Base-by-base conservation (phyloP, 352 stramenopile genomes). In the Saprolegnia diclina region DNA sequence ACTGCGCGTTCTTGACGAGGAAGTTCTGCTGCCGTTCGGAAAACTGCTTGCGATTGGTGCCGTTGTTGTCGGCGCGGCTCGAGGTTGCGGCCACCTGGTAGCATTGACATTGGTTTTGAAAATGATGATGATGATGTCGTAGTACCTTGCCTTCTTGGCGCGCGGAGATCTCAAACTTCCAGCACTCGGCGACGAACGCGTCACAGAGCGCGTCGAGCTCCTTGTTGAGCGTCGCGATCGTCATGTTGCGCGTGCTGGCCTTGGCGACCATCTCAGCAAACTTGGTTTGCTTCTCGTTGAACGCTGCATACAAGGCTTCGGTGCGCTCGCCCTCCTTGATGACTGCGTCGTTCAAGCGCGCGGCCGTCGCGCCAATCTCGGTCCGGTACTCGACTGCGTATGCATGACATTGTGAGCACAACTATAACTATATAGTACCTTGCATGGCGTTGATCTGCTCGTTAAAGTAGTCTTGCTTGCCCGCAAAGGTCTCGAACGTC, bases 131-230 rank as follows among this genome's bases (percentile, higher is more conserved):
- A n/a, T n/a, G n/a, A n/a, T n/a, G n/a, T n/a, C n/a, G n/a, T n/a
- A n/a, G n/a, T 46, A 69, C 63, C 22, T 69, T 52, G 63, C 63
- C 63, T 69, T 69, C 63, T 38, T 69, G 63, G 5, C 82, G 75
- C 16, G 83, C 81, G 0, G 85, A 94, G 13, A 76, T 94, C 72
- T 94, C 85, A 64, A 94, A 94, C 64, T 94, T 92, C 84, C 85
- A 94, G 77, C 85, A 94, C 65, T 94, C 85, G 1, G 72, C 78
- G 53, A 94, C 82, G 22, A 94, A 79, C n/a, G 75, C 87, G 71
- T 94, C 85, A 44, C 83, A 88, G 16, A 94, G 71, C 16, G 80
- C 77, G 65, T 92, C 85, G 37, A 94, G 82, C 65, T 94, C 85
- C 18, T 83, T 83, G 63, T 89, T 94, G 73, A 94, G 81, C 57